phyloP scores from a whole-genome alignment of 257 asterid genomes.

The Apocynum venetum region DNA sequence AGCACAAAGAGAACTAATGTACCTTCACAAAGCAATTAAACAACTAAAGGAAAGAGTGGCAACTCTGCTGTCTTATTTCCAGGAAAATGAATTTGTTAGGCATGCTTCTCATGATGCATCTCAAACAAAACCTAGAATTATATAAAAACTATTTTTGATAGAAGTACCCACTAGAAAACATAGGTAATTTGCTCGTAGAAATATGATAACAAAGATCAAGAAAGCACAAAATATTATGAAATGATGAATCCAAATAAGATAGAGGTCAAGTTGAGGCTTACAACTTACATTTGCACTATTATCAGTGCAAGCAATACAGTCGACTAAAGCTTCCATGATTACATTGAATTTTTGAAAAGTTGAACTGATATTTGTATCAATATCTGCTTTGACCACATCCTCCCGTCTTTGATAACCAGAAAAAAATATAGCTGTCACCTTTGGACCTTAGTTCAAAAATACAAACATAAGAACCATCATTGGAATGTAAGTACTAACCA shows the following conservation, averaged over 20 bases:
- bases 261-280: not conserved
- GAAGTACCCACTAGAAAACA: not conserved
- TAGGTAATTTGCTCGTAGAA: not conserved
- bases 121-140: not conserved
- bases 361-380: slow-evolving; percentile 27
- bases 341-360: slow-evolving; percentile 39
- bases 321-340: slow-evolving; percentile 64
- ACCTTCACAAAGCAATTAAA: not conserved
- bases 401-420: slow-evolving; percentile 43
- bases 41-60: not conserved
- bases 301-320: slow-evolving; percentile 64
- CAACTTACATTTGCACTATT: slow-evolving; percentile 57
- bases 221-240: not conserved
- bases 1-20: not conserved
- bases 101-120: not conserved
- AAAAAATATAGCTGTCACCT: slow-evolving; percentile 52
- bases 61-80: not conserved
- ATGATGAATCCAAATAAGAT: too few species aligned
- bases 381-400: slow-evolving; percentile 24
- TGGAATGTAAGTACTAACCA: slow-evolving; percentile 13
- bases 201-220: not conserved
- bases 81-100: not conserved
- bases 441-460: slow-evolving; percentile 60
- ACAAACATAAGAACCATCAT: slow-evolving; percentile 22
- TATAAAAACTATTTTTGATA: not conserved